A percentile compares a stretch with the other conserved stretches of the same genome.
Conservation (phyloP, 2,329 filamentous ascomycete genomes). For the Claviceps maximensis region DNA sequence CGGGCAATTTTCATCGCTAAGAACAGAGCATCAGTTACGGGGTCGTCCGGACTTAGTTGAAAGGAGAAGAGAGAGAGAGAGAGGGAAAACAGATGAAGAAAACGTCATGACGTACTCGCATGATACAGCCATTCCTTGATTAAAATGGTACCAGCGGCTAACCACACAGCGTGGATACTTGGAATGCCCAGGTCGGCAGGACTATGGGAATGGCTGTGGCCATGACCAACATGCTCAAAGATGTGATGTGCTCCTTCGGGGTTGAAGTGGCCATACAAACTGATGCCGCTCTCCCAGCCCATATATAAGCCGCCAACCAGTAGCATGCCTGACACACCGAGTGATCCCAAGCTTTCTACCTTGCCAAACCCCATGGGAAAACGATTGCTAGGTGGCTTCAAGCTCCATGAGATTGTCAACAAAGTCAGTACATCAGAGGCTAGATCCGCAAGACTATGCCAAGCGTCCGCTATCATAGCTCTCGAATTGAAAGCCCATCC, state of each 20-base stretch:
- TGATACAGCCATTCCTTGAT: conserved; percentile 96
- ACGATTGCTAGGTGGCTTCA: conserved; percentile 67
- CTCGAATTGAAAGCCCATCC: conserved; percentile 94
- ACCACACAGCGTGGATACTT: conserved; percentile 87
- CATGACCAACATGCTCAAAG: conserved; percentile 46
- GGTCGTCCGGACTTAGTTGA: not conserved
- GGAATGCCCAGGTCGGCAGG: conserved; percentile 40
- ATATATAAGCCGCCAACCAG: conserved; percentile 85
- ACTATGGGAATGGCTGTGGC: conserved; percentile 51
- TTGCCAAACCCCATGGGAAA: conserved; percentile 94
- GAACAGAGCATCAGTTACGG: not conserved
- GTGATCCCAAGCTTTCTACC: conserved; percentile 86
- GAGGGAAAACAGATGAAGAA: conserved; percentile 12
- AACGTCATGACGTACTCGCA: conserved; percentile 76
- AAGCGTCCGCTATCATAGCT: conserved; percentile 82
- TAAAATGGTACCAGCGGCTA: conserved; percentile 77
- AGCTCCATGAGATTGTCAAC: conserved; percentile 84
- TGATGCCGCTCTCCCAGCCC: conserved; percentile 60
- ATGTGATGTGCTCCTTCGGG: conserved; percentile 54
- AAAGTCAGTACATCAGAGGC: conserved; percentile 91
- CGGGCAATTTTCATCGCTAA: conserved; percentile 87
- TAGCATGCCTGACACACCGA: conserved; percentile 86
- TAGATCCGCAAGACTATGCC: conserved; percentile 89
- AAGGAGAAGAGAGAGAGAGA: not conserved
- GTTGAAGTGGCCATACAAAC: conserved; percentile 60